Conservation (phyloP, 257 asterid species). For the Cruciata laevipes region DNA sequence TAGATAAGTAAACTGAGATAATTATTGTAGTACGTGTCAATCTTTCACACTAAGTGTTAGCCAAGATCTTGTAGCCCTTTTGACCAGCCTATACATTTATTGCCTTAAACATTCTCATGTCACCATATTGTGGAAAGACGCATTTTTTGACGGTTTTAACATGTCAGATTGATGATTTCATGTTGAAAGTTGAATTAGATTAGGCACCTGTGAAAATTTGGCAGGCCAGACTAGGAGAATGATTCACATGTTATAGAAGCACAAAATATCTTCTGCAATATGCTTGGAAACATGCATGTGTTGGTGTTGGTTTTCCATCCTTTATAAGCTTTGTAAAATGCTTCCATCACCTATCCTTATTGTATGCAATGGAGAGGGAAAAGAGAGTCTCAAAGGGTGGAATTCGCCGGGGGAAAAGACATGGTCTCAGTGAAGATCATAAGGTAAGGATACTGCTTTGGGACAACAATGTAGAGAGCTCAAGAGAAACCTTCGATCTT, state of each 20-base stretch:
- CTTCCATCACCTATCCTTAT: not conserved
- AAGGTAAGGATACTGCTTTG: constrained; percentile 36
- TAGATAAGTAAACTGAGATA: not conserved
- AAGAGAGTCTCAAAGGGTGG: constrained; percentile 11
- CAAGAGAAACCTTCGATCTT: constrained; percentile 34
- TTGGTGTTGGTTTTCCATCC: constrained; percentile 13
- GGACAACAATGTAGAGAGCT: constrained; percentile 44
- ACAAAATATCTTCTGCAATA: not conserved
- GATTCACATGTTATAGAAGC: constrained; percentile 11
- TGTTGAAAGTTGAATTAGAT: constrained; percentile 7
- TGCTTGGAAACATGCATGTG: constrained; percentile 19
- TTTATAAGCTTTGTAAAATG: not conserved
- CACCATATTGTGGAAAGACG: not conserved
- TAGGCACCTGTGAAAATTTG: constrained; percentile 20
- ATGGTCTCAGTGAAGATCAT: constrained; percentile 19
- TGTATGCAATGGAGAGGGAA: constrained; percentile 22
- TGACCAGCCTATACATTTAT: not conserved
- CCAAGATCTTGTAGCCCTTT: not conserved
- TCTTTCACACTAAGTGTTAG: too few relatives aligned
- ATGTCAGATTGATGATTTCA: not conserved
- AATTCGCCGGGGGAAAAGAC: constrained; percentile 2
- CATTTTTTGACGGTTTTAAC: too few relatives aligned
- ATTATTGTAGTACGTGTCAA: too few relatives aligned
- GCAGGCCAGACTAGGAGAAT: constrained; percentile 26
- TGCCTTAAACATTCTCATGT: not conserved